Evolutionary conservation across 352 stramenopile genomes (phyloP).

Genomic region (Phytophthora hybrid): DNA sequence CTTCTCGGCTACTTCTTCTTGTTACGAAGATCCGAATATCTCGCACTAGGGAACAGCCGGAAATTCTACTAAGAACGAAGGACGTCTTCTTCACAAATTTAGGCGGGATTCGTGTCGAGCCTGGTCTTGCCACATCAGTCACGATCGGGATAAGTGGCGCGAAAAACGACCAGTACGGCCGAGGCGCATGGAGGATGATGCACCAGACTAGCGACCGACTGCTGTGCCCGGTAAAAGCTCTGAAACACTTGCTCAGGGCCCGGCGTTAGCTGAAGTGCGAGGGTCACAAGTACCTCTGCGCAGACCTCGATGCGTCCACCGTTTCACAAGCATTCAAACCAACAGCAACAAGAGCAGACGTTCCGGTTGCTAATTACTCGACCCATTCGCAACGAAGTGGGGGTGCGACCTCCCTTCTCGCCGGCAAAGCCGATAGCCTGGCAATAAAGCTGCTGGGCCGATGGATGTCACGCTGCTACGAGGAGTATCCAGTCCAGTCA

Average conservation of each 20-base stretch:
- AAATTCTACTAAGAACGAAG: constrained; percentile 10
- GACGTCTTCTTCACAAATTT: constrained; percentile 25
- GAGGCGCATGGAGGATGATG: constrained; percentile 32
- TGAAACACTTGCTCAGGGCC: neutral
- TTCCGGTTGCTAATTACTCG: neutral
- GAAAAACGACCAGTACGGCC: constrained; percentile 38
- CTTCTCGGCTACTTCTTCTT: constrained; percentile 37
- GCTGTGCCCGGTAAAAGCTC: constrained; percentile 16
- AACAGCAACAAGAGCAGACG: neutral
- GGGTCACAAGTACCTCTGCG: neutral
- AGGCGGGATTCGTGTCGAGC: neutral
- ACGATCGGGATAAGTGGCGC: constrained; percentile 25
- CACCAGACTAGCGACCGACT: constrained; percentile 15
- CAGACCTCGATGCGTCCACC: neutral
- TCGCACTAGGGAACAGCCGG: neutral
- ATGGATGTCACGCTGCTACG: constrained; percentile 7
- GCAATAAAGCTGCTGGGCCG: constrained; percentile 15
- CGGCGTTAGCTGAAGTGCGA: neutral
- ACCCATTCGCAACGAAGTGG: constrained; percentile 4
- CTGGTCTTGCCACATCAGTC: constrained; percentile 9
- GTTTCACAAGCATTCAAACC: neutral
- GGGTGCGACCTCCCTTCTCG: neutral
- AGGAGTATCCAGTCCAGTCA: constrained; percentile 6
- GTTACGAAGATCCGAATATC: constrained; percentile 26
- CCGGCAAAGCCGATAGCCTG: constrained; percentile 3